Conservation (phyloP, 2,329 filamentous ascomycete species). For the Ophiostoma novo-ulmi region DNA sequence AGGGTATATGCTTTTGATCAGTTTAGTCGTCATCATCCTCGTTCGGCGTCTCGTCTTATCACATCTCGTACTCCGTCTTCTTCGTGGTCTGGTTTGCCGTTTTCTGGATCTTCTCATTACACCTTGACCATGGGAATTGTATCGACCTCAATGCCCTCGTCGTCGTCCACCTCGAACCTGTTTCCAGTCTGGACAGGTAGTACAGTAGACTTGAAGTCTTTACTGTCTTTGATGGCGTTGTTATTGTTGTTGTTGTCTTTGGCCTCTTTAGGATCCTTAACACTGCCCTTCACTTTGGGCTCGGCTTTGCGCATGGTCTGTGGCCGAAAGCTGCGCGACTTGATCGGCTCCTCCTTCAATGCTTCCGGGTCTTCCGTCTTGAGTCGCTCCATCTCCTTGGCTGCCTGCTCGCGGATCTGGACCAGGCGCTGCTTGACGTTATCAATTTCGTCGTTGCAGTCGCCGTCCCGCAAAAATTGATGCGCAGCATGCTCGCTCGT, state of each 20-base stretch:
- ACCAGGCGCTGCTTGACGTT: slow-evolving; percentile 62
- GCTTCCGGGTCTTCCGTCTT: slow-evolving; percentile 48
- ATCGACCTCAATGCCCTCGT: slow-evolving; percentile 37
- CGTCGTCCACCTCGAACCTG: slow-evolving; percentile 25
- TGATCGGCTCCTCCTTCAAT: slow-evolving; percentile 39
- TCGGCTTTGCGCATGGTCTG: slow-evolving; percentile 49
- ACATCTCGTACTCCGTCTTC: not conserved
- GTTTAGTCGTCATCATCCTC: slow-evolving; percentile 10
- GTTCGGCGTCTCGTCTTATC: not conserved
- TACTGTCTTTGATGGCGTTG: not conserved
- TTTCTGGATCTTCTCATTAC: not conserved
- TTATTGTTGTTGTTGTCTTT: not conserved
- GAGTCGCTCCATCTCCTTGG: slow-evolving; percentile 54
- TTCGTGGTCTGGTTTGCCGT: not conserved
- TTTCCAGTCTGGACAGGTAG: too few species aligned
- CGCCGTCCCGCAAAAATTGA: slow-evolving; percentile 80
- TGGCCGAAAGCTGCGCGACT: slow-evolving; percentile 47
- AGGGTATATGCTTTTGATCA: slow-evolving; percentile 8
- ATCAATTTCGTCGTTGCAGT: slow-evolving; percentile 71
- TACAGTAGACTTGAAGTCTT: not conserved
- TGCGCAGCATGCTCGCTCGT: slow-evolving; percentile 84
- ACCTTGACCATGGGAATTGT: not conserved
- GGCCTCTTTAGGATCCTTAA: slow-evolving; percentile 14
- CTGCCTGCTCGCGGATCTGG: slow-evolving; percentile 57
- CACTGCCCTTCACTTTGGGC: slow-evolving; percentile 30